Evolutionary conservation across 805 yeast species (phyloP).

Genomic region (Saturnispora hagleri): DNA sequence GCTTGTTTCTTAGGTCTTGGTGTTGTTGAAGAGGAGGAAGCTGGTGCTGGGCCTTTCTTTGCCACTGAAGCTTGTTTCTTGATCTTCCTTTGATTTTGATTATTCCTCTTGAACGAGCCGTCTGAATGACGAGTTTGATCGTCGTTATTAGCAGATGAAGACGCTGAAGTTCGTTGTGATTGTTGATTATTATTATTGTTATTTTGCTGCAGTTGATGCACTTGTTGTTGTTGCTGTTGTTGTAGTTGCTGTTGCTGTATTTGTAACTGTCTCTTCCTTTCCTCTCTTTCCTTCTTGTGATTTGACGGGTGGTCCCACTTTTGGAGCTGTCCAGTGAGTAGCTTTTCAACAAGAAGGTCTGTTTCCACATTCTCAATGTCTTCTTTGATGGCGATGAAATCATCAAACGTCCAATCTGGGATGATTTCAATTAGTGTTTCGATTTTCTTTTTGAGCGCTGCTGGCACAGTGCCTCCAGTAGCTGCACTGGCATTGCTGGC

Average conservation of each 20-base stretch:
- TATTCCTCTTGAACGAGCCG: constrained; percentile 5
- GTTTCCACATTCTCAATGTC: constrained; percentile 62
- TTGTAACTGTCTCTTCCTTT: constrained; percentile 8
- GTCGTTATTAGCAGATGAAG: neutral
- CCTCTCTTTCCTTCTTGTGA: constrained; percentile 32
- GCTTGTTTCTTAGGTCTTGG: constrained; percentile 10
- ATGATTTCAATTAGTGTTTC: constrained; percentile 70
- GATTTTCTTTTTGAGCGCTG: constrained; percentile 32
- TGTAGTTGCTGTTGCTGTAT: constrained; percentile 5
- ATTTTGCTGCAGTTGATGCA: constrained; percentile 2
- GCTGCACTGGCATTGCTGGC: constrained; percentile 16
- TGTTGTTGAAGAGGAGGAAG: constrained; percentile 10
- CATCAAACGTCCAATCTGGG: constrained; percentile 91
- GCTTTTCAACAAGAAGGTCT: constrained; percentile 75
- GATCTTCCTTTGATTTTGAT: constrained; percentile 1
- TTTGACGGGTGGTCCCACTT: constrained; percentile 90
- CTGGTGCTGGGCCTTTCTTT: constrained; percentile 4
- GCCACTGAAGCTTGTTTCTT: constrained; percentile 1
- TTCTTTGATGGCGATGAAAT: constrained; percentile 61
- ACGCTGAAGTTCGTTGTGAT: neutral
- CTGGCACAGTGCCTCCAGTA: constrained; percentile 10
- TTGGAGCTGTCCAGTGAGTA: constrained; percentile 80
- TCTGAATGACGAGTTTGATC: neutral
- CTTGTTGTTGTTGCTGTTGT: constrained; percentile 9
- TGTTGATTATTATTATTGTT: neutral